These are phyloP conservation scores for Dothidotthia symphoricarpi DNA, from an alignment of 2,329 filamentous ascomycete species.

Conservation along the genomic window DNA sequence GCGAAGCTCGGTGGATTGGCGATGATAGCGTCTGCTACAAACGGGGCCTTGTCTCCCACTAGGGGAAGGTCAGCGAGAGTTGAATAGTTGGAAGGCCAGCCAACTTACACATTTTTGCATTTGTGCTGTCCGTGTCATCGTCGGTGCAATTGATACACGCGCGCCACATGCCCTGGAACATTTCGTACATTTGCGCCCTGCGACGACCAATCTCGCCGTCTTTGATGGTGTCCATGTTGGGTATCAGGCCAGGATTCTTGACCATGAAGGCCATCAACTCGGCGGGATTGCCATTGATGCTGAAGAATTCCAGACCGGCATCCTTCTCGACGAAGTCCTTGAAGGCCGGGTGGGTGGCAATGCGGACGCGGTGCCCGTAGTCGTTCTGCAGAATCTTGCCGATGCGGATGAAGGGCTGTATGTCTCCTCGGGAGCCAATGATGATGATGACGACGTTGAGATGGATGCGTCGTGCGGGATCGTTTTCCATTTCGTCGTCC, in stretches of 20 bases:
- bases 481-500: slow-evolving; percentile 36
- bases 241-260: slow-evolving; percentile 76
- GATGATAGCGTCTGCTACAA: slow-evolving; percentile 80
- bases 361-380: slow-evolving; percentile 71
- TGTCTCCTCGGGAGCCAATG: slow-evolving; percentile 75
- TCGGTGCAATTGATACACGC: slow-evolving; percentile 73
- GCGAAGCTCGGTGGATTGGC: slow-evolving; percentile 78
- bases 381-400: slow-evolving; percentile 69
- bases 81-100: too few species aligned
- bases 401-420: slow-evolving; percentile 75
- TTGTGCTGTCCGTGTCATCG: slow-evolving; percentile 61
- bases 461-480: slow-evolving; percentile 43
- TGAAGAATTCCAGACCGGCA: slow-evolving; percentile 74
- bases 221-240: slow-evolving; percentile 68
- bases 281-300: slow-evolving; percentile 72
- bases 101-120: slow-evolving; percentile 56
- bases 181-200: slow-evolving; percentile 70
- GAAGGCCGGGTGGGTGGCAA: slow-evolving; percentile 77
- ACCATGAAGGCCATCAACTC: slow-evolving; percentile 90
- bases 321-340: slow-evolving; percentile 72
- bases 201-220: slow-evolving; percentile 69
- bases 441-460: slow-evolving; percentile 83
- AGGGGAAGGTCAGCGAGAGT: slow-evolving; percentile 6
- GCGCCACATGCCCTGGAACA: slow-evolving; percentile 81
- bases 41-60: slow-evolving; percentile 64